Evolutionary conservation across 2,329 filamentous ascomycete species (phyloP), one percentile per base, ranked within the genome.

Genomic region (Biscogniauxia sp.): DNA sequence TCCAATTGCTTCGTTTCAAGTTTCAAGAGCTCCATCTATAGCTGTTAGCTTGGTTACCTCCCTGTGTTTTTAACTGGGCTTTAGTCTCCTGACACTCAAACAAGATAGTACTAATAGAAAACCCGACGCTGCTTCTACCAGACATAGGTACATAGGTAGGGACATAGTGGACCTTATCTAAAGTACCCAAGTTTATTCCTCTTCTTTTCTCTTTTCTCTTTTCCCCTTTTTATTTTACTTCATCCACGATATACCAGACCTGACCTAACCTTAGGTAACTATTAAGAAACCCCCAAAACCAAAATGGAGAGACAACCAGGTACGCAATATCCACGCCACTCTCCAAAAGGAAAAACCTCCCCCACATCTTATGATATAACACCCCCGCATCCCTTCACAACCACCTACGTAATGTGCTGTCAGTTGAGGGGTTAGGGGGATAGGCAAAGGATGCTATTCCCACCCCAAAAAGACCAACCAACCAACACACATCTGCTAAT

Each of bases 1-100:
- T 70, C 66, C 60, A 60, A 60, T 64, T 58, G 55, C 53, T 52
- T 55, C 52, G 60, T 61, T 61, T 59, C 59, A 65, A 45, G 28
- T n/a, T n/a, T n/a, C n/a, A n/a, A n/a, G n/a, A 41, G 37, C 37
- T 41, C 37, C 37, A 41, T 41, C 9, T 13, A 13, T 17, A 41
- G 37, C 37, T 41, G 13, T 41, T 41, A 13, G 9, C 37, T 41
- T 17, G 37, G 37, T 17, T 41, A 17, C 37, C 37, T 41, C 37
- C 26, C 9, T 28, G 26, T 28, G 26, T 28, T 28, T 28, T 28
- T 28, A 28, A n/a, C n/a, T 28, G 26, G 26, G 26, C 9, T 28
- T 28, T 28, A 28, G 26, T 41, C 37, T 41, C 37, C 37, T 41
- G 37, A 41, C 37, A 7, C 37, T 7, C 37, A 15, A 41, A 17